phyloP scores from a whole-genome alignment of 768 basidiomycete species.

The Megacollybia marginata region DNA sequence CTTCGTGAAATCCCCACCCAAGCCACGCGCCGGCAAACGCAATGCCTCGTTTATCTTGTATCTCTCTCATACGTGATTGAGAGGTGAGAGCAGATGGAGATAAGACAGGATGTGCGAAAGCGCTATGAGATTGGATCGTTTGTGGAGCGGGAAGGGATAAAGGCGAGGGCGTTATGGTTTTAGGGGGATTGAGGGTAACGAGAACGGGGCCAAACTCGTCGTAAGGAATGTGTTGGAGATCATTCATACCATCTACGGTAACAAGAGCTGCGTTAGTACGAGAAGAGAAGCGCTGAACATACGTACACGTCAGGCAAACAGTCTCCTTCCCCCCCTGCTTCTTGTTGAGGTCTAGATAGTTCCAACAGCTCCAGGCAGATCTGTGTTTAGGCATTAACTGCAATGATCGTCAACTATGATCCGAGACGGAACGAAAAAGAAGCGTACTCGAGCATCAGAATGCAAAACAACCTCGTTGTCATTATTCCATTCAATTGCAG shows the following conservation, averaged over 20 bases:
- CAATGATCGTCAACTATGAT: background rate
- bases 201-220: constrained; percentile 51
- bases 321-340: constrained; percentile 44
- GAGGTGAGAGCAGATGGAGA: constrained; percentile 40
- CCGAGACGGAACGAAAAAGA: background rate
- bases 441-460: constrained; percentile 48
- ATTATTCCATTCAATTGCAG: constrained; percentile 55
- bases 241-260: constrained; percentile 63
- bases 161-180: constrained; percentile 28
- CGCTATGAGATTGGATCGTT: constrained; percentile 42
- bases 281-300: no score
- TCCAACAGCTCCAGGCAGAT: constrained; percentile 73
- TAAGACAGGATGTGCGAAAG: constrained; percentile 66
- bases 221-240: constrained; percentile 59
- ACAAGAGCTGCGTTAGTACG: background rate
- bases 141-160: constrained; percentile 9
- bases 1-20: constrained; percentile 79
- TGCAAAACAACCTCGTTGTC: constrained; percentile 61
- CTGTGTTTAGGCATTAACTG: constrained; percentile 63
- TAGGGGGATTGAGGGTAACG: constrained; percentile 70
- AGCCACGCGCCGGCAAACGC: constrained; percentile 68
- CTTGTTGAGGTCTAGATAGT: constrained; percentile 54
- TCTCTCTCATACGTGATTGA: constrained; percentile 43
- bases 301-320: constrained; percentile 38
- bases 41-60: constrained; percentile 57